Conservation (phyloP, 306 rosid species). For the Pyrus communis region DNA sequence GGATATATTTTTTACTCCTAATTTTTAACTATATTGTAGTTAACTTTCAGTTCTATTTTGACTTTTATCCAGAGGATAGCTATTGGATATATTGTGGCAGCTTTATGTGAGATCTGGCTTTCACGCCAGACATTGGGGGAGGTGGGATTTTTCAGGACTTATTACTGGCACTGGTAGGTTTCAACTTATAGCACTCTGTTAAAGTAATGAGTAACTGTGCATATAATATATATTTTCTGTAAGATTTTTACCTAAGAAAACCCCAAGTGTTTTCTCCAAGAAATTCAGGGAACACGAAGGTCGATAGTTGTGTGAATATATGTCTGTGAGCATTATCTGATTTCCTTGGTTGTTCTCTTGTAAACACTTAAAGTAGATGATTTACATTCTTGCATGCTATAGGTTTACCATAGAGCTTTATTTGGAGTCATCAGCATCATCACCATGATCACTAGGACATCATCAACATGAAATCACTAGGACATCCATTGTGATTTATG, state of each 20-base stretch:
- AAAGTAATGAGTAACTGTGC: not conserved
- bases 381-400: not conserved
- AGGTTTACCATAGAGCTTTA: not conserved
- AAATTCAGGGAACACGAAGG: not conserved
- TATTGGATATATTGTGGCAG: conserved; percentile 66
- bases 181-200: not conserved
- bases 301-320: not conserved
- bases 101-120: conserved; percentile 84
- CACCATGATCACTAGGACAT: not conserved
- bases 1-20: not conserved
- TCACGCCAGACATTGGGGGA: conserved; percentile 33
- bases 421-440: not conserved
- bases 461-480: not conserved
- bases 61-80: conserved; percentile 66
- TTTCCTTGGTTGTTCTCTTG: not conserved
- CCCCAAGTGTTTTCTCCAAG: not conserved
- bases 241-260: not conserved
- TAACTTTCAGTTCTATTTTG: conserved; percentile 9
- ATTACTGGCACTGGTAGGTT: conserved; percentile 59
- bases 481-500: not conserved
- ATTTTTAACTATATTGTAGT: not conserved
- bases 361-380: not conserved
- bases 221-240: not conserved
- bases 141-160: conserved; percentile 37
- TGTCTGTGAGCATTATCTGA: not conserved